A percentile compares a stretch with the other conserved stretches of the same genome.
These are phyloP conservation scores for Podospora pseudopauciseta DNA, from an alignment of 495 filamentous ascomycete genomes.

Conservation along the genomic window DNA sequence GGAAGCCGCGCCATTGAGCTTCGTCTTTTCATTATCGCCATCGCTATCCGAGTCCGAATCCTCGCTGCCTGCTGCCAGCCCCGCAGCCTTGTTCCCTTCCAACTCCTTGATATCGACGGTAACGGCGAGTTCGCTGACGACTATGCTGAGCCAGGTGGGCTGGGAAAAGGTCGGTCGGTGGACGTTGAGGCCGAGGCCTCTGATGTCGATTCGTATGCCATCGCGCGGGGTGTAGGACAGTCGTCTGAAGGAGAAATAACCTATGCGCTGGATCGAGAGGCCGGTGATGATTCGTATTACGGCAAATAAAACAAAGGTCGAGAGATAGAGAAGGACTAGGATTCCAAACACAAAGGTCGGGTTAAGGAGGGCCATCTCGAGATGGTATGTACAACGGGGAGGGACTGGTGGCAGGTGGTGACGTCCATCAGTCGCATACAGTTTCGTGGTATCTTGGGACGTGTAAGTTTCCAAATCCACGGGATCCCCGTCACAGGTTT, in stretches of 20 bases:
- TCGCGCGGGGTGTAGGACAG: slow-evolving; percentile 83
- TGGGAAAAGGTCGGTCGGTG: slow-evolving; percentile 94
- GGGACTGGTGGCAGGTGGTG: slow-evolving; percentile 18
- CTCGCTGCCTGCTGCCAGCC: slow-evolving; percentile 23
- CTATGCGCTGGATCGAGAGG: slow-evolving; percentile 91
- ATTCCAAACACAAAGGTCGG: slow-evolving; percentile 82
- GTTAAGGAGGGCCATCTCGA: slow-evolving; percentile 49
- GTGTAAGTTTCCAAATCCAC: neutral
- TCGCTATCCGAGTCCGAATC: slow-evolving; percentile 24
- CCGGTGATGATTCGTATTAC: slow-evolving; percentile 88
- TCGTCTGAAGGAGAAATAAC: slow-evolving; percentile 84
- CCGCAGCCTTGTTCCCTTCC: slow-evolving; percentile 41
- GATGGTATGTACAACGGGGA: slow-evolving; percentile 16
- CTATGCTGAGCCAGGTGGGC: slow-evolving; percentile 93
- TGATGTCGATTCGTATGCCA: slow-evolving; percentile 84
- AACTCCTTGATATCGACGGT: slow-evolving; percentile 70
- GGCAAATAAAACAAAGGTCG: slow-evolving; percentile 89
- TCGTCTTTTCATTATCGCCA: slow-evolving; percentile 20
- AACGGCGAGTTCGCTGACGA: slow-evolving; percentile 77
- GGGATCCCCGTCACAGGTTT: neutral
- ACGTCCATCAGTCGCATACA: slow-evolving; percentile 17
- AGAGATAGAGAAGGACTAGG: slow-evolving; percentile 80
- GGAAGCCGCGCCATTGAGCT: slow-evolving; percentile 13
- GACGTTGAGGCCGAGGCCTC: slow-evolving; percentile 78
- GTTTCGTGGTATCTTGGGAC: slow-evolving; percentile 11